phyloP scores from a whole-genome alignment of 2,329 filamentous ascomycete genomes.

The Xylariaceae sp. region DNA sequence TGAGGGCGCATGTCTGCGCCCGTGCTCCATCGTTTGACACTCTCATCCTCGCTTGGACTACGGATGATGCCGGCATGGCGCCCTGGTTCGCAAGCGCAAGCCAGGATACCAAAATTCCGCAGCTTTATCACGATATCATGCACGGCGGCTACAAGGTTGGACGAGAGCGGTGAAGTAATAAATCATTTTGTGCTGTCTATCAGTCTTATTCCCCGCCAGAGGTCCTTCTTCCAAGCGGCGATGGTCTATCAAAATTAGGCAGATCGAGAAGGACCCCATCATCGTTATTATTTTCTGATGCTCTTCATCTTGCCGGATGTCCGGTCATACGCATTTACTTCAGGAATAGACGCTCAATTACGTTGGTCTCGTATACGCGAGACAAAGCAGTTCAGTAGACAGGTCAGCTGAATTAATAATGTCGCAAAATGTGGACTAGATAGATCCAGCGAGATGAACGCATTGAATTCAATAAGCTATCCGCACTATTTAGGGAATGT shows the following conservation, averaged over 20 bases:
- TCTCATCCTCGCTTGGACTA: too few relatives aligned
- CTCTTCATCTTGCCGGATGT: not conserved
- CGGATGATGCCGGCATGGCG: constrained; percentile 17
- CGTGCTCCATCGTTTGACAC: too few relatives aligned
- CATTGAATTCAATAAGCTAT: too few relatives aligned
- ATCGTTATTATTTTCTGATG: not conserved
- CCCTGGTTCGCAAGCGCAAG: constrained; percentile 1
- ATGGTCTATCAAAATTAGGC: constrained; percentile 8
- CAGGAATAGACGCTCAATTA: too few relatives aligned
- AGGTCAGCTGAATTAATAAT: too few relatives aligned
- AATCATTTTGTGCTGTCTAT: not conserved
- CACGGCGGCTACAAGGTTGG: not conserved
- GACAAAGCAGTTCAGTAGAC: constrained; percentile 6
- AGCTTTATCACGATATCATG: not conserved
- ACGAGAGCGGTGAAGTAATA: not conserved
- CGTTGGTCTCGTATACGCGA: too few relatives aligned
- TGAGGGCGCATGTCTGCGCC: too few relatives aligned
- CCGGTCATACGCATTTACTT: constrained; percentile 15
- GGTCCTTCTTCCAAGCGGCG: not conserved
- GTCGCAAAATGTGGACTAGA: too few relatives aligned
- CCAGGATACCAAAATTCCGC: not conserved
- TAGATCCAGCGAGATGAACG: too few relatives aligned
- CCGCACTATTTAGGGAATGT: too few relatives aligned
- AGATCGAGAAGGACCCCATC: not conserved
- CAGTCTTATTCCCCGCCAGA: not conserved